A percentile compares a stretch with the other conserved stretches of the same genome.
phyloP scores from a whole-genome alignment of 306 rosid species.

The Rosa persica region DNA sequence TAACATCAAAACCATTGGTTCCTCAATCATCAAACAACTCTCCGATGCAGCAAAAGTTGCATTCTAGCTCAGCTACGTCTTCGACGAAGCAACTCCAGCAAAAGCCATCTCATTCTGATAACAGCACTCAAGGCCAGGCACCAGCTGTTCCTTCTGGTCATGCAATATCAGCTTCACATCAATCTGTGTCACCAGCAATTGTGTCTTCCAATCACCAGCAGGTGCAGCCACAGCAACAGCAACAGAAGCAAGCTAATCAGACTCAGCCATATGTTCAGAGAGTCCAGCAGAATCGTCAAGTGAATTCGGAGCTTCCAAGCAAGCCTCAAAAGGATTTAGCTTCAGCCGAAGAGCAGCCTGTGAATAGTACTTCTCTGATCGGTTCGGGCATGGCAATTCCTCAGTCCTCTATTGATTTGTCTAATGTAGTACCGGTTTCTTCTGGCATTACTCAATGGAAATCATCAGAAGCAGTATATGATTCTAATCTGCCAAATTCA shows the following conservation, averaged over 20 bases:
- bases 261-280: conserved; percentile 62
- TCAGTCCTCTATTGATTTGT: conserved; percentile 52
- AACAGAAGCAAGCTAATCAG: conserved; percentile 64
- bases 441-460: conserved; percentile 63
- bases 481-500: conserved; percentile 50
- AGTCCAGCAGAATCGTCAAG: conserved; percentile 60
- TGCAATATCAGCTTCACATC: conserved; percentile 49
- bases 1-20: conserved; percentile 59
- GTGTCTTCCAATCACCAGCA: conserved; percentile 59
- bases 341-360: conserved; percentile 64
- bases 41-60: conserved; percentile 68
- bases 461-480: conserved; percentile 59
- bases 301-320: conserved; percentile 53
- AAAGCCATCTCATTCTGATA: conserved; percentile 64
- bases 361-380: conserved; percentile 45
- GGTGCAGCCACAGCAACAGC: conserved; percentile 37
- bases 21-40: conserved; percentile 66
- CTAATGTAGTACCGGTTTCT: conserved; percentile 43
- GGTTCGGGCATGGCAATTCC: conserved; percentile 47
- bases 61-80: conserved; percentile 51
- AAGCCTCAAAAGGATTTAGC: conserved; percentile 58
- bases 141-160: conserved; percentile 56
- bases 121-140: conserved; percentile 54
- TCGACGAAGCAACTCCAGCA: conserved; percentile 65
- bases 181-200: conserved; percentile 37